Conservation (phyloP, 768 basidiomycete genomes). For the Rhizopogon vinicolor region DNA sequence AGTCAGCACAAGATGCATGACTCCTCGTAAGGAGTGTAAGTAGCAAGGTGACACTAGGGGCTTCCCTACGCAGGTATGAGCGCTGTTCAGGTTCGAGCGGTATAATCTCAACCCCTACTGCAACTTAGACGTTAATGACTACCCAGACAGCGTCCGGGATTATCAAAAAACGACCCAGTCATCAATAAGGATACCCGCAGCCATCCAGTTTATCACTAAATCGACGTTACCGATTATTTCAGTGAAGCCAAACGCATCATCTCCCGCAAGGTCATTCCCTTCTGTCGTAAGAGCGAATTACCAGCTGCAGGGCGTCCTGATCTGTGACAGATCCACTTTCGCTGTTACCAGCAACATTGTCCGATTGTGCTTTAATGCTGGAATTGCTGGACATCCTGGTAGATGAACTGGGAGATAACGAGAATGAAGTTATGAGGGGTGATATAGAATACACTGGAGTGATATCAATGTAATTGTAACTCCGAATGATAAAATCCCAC, state of each 20-base stretch:
- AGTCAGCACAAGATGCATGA: slow-evolving; percentile 45
- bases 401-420: not conserved
- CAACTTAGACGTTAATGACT: slow-evolving; percentile 18
- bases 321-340: slow-evolving; percentile 32
- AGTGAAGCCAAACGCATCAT: slow-evolving; percentile 25
- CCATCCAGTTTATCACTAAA: slow-evolving; percentile 63
- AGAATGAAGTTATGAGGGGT: not conserved
- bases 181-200: slow-evolving; percentile 82
- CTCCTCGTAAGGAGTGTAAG: slow-evolving; percentile 36
- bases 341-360: slow-evolving; percentile 5
- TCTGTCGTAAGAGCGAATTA: slow-evolving; percentile 32
- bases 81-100: slow-evolving; percentile 98
- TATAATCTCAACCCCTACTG: slow-evolving; percentile 88
- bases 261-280: slow-evolving; percentile 27
- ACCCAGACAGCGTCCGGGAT: slow-evolving; percentile 12
- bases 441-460: slow-evolving; percentile 26
- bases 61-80: slow-evolving; percentile 99
- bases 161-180: slow-evolving; percentile 17
- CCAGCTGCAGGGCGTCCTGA: slow-evolving; percentile 53
- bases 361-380: slow-evolving; percentile 7
- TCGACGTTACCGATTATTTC: slow-evolving; percentile 68
- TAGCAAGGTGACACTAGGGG: slow-evolving; percentile 62
- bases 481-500: slow-evolving; percentile 14
- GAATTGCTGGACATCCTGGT: slow-evolving; percentile 18
- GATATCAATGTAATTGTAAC: slow-evolving; percentile 12